phyloP scores from a whole-genome alignment of 257 asterid species.

The Solanum neorickii region DNA sequence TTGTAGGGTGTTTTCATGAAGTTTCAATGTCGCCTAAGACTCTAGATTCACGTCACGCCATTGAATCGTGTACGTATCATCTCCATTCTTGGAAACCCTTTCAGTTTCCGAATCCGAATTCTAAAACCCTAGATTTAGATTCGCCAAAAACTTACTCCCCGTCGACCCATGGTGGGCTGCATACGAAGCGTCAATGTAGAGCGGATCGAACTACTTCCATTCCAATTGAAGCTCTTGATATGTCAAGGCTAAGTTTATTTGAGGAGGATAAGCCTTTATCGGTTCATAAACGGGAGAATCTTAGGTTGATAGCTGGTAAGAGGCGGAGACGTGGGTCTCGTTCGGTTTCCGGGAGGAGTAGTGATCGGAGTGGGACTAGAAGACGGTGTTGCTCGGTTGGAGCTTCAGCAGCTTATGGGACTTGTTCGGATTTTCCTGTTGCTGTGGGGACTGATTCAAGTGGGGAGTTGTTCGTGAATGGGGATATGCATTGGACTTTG shows the following conservation, averaged over 20 bases:
- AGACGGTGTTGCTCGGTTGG: constrained; percentile 62
- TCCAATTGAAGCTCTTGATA: constrained; percentile 68
- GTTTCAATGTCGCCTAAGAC: constrained; percentile 43
- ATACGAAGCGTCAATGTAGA: constrained; percentile 72
- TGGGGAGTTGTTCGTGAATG: constrained; percentile 74
- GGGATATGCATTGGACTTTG: constrained; percentile 84
- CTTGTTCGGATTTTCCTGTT: constrained; percentile 84
- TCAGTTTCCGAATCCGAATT: constrained; percentile 30
- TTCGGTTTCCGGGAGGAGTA: constrained; percentile 87
- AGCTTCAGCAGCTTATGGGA: constrained; percentile 80
- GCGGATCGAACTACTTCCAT: constrained; percentile 62
- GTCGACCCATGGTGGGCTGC: not conserved
- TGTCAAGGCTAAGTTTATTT: constrained; percentile 72
- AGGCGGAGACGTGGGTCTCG: constrained; percentile 79
- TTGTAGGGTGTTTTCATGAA: not conserved
- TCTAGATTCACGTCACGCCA: constrained; percentile 43
- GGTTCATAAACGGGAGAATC: constrained; percentile 21
- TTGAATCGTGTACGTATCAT: constrained; percentile 56
- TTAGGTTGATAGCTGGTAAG: constrained; percentile 57
- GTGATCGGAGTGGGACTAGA: constrained; percentile 60
- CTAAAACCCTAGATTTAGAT: constrained; percentile 43
- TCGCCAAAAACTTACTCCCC: constrained; percentile 27
- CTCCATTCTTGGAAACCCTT: constrained; percentile 32
- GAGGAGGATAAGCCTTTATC: constrained; percentile 53
- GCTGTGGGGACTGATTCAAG: constrained; percentile 89